These are phyloP conservation scores for Adansonia grandidieri DNA, from an alignment of 441 rosid genomes.

Conservation along the genomic window DNA sequence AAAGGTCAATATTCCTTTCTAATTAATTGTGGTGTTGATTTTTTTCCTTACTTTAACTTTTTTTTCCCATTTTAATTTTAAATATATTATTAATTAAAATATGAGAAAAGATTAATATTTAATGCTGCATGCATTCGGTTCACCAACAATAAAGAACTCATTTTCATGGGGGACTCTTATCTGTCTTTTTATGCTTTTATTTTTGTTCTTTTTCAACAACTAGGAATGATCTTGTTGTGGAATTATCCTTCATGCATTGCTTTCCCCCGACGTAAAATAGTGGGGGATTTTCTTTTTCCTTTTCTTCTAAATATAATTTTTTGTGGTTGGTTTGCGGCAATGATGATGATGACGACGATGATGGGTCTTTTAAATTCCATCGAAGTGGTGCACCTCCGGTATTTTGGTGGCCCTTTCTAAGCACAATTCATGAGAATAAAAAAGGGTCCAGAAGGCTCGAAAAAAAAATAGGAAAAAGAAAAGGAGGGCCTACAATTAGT, in stretches of 20 bases:
- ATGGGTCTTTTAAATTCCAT: slow-evolving; percentile 36
- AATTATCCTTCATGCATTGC: slow-evolving; percentile 87
- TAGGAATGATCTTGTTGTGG: slow-evolving; percentile 82
- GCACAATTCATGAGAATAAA: slow-evolving; percentile 25
- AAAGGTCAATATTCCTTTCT: slow-evolving; percentile 39
- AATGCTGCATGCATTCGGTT: slow-evolving; percentile 58
- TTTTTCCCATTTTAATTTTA: background rate
- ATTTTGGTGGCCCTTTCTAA: slow-evolving; percentile 29
- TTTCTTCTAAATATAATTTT: background rate
- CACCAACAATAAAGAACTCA: slow-evolving; percentile 35
- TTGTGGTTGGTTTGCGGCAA: slow-evolving; percentile 44
- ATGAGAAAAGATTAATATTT: slow-evolving; percentile 7
- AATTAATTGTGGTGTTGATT: background rate
- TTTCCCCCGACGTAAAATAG: slow-evolving; percentile 76
- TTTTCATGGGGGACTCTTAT: slow-evolving; percentile 39
- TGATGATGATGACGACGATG: slow-evolving; percentile 40
- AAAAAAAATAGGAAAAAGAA: background rate
- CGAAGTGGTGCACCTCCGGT: slow-evolving; percentile 55
- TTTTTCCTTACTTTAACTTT: background rate
- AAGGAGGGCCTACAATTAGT: slow-evolving; percentile 24
- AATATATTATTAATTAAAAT: background rate
- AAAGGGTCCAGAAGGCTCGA: background rate
- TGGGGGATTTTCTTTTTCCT: background rate
- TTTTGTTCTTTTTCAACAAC: slow-evolving; percentile 47
- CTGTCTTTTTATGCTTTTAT: slow-evolving; percentile 52